Evolutionary conservation across 176 grass and related monocot species (phyloP), one percentile per base, ranked within the genome.

Genomic region (Carex myosuroides): DNA sequence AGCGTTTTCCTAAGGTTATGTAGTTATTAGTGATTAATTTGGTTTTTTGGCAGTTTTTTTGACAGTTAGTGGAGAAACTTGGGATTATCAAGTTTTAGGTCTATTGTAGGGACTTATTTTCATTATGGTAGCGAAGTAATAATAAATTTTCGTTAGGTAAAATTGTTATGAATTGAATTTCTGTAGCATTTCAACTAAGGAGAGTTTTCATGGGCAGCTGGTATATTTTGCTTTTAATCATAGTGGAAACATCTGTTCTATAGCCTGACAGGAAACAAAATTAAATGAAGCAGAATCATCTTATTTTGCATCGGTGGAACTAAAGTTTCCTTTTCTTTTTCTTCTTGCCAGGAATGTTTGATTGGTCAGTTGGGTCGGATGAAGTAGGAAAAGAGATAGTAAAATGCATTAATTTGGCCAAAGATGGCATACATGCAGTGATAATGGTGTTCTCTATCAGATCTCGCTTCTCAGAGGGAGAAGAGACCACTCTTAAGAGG

Each of bases 401-500:
- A 6, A 92, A 75, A 42, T 91, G 91, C 32, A 79, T 91, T 33
- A 84, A 88, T 33, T 86, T 96, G 87, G 69, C 80, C 24, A 91
- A 88, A 70, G 87, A 95, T 86, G 93, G 93, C n/a, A 92, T 95
- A 66, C 90, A 92, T 67, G 89, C 87, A 0, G 73, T 93, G 70
- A 61, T 92, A 12, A 88, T 96, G 85, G 94, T 96, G 18, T 91
- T 96, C 10, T 90, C 91, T 41, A 85, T 87, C 18, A 61, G 76
- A 6, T 56, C 80, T 53, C 87, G 87, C 6, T 92, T 96, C 46
- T 87, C 94, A 58, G 17, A 32, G 41, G 94, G 79, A 85, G 94
- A 96, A 83, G 82, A 86, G 10, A 76, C 70, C 2, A 86, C 91
- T 5, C 79, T 96, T 22, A 33, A 91, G 71, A 88, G 70, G 1